Conservation (phyloP, 208 protist species). For the Trypanosoma platydactyli region DNA sequence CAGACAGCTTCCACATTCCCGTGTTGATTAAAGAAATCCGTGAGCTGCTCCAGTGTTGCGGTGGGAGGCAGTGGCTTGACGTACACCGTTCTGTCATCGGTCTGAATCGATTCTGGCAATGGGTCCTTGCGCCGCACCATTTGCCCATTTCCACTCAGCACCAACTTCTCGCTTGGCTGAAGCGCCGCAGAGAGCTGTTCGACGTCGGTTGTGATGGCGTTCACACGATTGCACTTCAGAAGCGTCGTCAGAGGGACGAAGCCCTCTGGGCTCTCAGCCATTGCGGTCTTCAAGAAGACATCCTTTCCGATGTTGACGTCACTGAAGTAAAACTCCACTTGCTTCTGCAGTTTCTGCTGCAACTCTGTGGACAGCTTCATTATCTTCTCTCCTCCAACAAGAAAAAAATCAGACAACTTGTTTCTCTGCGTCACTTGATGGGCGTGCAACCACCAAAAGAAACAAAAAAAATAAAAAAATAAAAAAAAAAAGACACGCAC, state of each 20-base stretch:
- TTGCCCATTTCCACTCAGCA: constrained; percentile 58
- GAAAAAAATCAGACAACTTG: neutral
- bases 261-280: constrained; percentile 83
- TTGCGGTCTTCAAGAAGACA: constrained; percentile 88
- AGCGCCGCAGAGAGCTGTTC: constrained; percentile 68
- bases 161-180: constrained; percentile 57
- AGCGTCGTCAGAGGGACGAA: constrained; percentile 76
- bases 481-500: no score
- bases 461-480: no score
- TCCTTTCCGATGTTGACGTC: constrained; percentile 91
- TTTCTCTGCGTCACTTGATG: no score
- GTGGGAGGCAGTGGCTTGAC: constrained; percentile 78
- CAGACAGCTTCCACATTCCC: constrained; percentile 83
- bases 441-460: no score
- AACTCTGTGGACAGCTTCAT: constrained; percentile 10
- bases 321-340: constrained; percentile 93
- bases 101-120: constrained; percentile 87
- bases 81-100: constrained; percentile 84
- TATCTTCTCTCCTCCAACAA: constrained; percentile 12
- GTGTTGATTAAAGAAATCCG: constrained; percentile 66
- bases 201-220: constrained; percentile 67
- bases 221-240: constrained; percentile 88
- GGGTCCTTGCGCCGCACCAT: constrained; percentile 75
- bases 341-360: constrained; percentile 56
- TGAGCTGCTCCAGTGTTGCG: constrained; percentile 78